These are phyloP conservation scores for Trichophyton mentagrophytes DNA, from an alignment of 2,329 filamentous ascomycete genomes.

Conservation along the genomic window DNA sequence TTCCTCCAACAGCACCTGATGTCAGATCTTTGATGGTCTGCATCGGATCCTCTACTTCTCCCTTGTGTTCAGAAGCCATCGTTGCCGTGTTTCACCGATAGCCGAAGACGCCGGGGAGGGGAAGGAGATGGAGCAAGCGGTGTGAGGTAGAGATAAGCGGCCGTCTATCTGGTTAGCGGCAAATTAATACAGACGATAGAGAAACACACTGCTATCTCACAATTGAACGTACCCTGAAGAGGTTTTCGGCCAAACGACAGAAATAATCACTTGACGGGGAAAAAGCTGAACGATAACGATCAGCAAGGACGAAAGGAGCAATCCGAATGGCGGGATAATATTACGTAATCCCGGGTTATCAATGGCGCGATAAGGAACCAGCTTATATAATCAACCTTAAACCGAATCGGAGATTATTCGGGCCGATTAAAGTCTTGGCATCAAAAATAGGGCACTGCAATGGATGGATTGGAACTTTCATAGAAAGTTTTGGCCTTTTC, in stretches of 20 bases:
- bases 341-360: background rate
- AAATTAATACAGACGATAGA: background rate
- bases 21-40: constrained; percentile 80
- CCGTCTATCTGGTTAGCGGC: background rate
- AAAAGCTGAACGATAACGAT: background rate
- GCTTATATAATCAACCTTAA: background rate
- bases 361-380: background rate
- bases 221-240: background rate
- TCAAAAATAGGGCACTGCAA: background rate
- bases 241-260: background rate
- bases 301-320: background rate
- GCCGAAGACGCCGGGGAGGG: background rate
- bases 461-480: background rate
- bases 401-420: background rate
- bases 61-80: constrained; percentile 18
- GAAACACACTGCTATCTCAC: background rate
- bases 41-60: constrained; percentile 29
- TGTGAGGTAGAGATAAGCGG: background rate
- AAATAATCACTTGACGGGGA: background rate
- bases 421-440: background rate
- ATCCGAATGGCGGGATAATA: background rate
- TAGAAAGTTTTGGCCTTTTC: background rate
- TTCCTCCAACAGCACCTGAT: constrained; percentile 76
- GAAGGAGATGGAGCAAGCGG: background rate
- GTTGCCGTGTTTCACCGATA: background rate